Evolutionary conservation across 2,329 filamentous ascomycete species (phyloP), one percentile per base, ranked within the genome.

Genomic region (Colletotrichum sp.): DNA sequence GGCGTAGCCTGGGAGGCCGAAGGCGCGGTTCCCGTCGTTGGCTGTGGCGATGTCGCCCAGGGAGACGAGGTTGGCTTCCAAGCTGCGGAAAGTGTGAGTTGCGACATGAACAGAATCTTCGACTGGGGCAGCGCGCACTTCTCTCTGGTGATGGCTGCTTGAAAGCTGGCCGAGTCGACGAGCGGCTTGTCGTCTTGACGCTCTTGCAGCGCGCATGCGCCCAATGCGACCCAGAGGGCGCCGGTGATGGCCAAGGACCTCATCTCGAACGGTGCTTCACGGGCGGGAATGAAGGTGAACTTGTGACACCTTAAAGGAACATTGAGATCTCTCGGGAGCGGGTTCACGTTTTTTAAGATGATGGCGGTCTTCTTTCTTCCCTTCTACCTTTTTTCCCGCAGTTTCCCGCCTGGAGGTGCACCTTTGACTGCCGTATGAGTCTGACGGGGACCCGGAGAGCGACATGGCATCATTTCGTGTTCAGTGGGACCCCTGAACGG

Each of bases 1-100:
- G 10, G 66, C 78, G n/a, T 83, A 83, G 21, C 82, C 82, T 1
- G 82, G 81, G 18, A 81, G 77, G 8, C 82, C 82, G 6, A 83
- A 83, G 4, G 82, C 82, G 8, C 82, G 79, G 59, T 83, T 83
- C 9, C 82, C 82, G 18, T 81, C 82, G 21, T 83, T 83, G 34
- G 77, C 80, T 26, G 80, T 81, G 7, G 82, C 82, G n/a, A 83
- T 83, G 16, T 81, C 80, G 26, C 80, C 81, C 24, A 83, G 80
- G 3, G 77, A 77, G 13, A 81, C 75, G 60, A 83, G 70, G 60
- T 83, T 83, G 21, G 68, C 32, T 59, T 72, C 62, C 3, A 78
- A 49, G 36, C 77, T 78, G 24, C 16, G 18, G 84, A 89, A 44
- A 6, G 3, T n/a, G 26, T 52, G 5, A 52, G 52, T 32, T 28